A percentile compares a stretch with the other conserved stretches of the same genome.
Evolutionary conservation across 2,329 filamentous ascomycete genomes (phyloP).

Genomic region (Epichloe elymi): DNA sequence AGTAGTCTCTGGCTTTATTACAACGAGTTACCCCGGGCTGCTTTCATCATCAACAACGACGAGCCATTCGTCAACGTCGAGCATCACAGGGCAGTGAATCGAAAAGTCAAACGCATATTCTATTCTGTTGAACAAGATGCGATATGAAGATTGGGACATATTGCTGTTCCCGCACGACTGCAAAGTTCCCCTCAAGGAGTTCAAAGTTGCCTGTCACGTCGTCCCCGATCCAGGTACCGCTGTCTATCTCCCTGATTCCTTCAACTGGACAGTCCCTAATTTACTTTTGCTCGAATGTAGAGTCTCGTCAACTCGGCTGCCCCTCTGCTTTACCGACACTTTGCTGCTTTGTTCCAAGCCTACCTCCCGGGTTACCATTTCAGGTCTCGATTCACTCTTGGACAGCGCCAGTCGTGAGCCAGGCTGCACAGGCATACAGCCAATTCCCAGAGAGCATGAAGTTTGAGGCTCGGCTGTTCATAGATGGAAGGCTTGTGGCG

Average conservation of each 20-base stretch:
- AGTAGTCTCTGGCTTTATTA: not conserved
- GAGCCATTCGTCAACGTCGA: not conserved
- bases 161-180: slow-evolving; percentile 59
- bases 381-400: slow-evolving; percentile 66
- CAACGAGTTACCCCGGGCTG: not conserved
- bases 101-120: not conserved
- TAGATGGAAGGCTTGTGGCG: slow-evolving; percentile 55
- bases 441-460: slow-evolving; percentile 41
- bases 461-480: slow-evolving; percentile 53
- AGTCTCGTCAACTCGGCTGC: slow-evolving; percentile 37
- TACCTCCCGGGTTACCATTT: slow-evolving; percentile 45
- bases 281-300: slow-evolving; percentile 18
- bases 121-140: slow-evolving; percentile 40
- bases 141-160: slow-evolving; percentile 78
- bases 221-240: slow-evolving; percentile 35
- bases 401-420: slow-evolving; percentile 47
- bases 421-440: slow-evolving; percentile 41
- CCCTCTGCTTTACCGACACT: slow-evolving; percentile 47
- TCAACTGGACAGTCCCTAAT: not conserved
- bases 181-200: slow-evolving; percentile 65
- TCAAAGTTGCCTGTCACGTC: slow-evolving; percentile 64
- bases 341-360: slow-evolving; percentile 57
- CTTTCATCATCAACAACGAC: not conserved
- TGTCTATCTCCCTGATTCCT: not conserved
- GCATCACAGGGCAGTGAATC: not conserved